These are phyloP conservation scores for Cylindrodendrum hubeiense DNA, from an alignment of 2,329 filamentous ascomycete genomes.

Conservation along the genomic window DNA sequence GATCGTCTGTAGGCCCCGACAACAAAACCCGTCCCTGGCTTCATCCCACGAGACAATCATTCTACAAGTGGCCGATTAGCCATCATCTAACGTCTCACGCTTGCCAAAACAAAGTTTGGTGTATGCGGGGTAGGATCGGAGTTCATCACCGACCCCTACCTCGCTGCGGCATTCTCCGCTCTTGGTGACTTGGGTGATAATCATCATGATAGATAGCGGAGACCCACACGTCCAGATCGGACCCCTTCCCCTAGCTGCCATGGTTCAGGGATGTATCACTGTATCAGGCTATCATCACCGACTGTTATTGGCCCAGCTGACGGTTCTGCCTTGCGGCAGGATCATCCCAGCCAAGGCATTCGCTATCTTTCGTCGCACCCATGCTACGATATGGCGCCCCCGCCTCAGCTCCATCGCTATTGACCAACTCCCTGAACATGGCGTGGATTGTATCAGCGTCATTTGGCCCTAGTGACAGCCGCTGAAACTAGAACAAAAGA, in stretches of 20 bases:
- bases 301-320: background rate
- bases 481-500: too few species aligned
- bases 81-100: background rate
- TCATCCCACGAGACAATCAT: background rate
- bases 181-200: background rate
- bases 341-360: too few species aligned
- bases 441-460: too few species aligned
- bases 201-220: background rate
- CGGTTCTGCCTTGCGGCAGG: background rate
- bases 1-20: background rate
- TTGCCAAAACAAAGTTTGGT: background rate
- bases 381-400: too few species aligned
- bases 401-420: too few species aligned
- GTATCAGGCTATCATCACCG: too few species aligned
- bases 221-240: background rate
- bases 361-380: too few species aligned
- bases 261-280: background rate
- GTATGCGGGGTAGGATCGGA: conserved; percentile 8
- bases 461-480: too few species aligned
- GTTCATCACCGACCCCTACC: conserved; percentile 3
- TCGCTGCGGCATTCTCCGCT: background rate
- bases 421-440: too few species aligned
- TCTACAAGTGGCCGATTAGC: background rate
- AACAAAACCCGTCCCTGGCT: background rate
- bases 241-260: background rate